Conservation (phyloP, 345 rosid genomes). For the Linum lewisii region DNA sequence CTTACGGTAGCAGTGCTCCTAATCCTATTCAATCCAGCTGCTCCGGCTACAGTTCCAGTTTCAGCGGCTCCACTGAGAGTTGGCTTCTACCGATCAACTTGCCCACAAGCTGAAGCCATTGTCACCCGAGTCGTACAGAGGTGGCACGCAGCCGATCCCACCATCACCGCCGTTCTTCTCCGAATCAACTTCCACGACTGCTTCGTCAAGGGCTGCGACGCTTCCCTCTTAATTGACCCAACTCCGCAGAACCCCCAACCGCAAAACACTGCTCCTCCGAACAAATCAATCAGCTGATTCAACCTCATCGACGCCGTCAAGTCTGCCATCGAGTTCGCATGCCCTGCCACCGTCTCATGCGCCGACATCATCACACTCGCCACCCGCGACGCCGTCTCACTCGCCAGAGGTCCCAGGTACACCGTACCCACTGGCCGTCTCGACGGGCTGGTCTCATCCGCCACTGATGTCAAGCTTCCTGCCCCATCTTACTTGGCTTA, state of each 20-base stretch:
- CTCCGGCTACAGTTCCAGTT: too few relatives aligned
- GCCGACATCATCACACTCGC: slow-evolving; percentile 49
- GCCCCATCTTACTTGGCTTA: slow-evolving; percentile 35
- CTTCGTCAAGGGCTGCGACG: slow-evolving; percentile 48
- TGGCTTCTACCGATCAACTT: slow-evolving; percentile 22
- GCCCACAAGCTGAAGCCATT: slow-evolving; percentile 31
- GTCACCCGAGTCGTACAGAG: slow-evolving; percentile 28
- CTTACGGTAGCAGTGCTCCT: too few relatives aligned
- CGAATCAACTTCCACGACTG: slow-evolving; percentile 64
- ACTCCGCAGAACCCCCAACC: slow-evolving; percentile 22
- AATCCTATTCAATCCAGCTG: too few relatives aligned
- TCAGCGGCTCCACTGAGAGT: too few relatives aligned
- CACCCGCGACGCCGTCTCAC: slow-evolving; percentile 50
- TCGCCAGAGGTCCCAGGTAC: slow-evolving; percentile 41
- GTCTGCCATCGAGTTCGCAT: slow-evolving; percentile 34
- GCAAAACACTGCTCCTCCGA: slow-evolving; percentile 52
- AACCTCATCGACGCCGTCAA: slow-evolving; percentile 49
- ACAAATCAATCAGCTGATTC: slow-evolving; percentile 36
- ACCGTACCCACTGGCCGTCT: slow-evolving; percentile 52
- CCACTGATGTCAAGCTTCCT: slow-evolving; percentile 44
- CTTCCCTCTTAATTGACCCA: slow-evolving; percentile 38
- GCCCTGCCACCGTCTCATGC: slow-evolving; percentile 61
- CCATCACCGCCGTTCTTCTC: slow-evolving; percentile 41
- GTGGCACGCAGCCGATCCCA: slow-evolving; percentile 20
- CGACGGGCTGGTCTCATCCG: slow-evolving; percentile 43